Conservation (phyloP, 768 basidiomycete genomes). For the Leucocoprinus leucothites region DNA sequence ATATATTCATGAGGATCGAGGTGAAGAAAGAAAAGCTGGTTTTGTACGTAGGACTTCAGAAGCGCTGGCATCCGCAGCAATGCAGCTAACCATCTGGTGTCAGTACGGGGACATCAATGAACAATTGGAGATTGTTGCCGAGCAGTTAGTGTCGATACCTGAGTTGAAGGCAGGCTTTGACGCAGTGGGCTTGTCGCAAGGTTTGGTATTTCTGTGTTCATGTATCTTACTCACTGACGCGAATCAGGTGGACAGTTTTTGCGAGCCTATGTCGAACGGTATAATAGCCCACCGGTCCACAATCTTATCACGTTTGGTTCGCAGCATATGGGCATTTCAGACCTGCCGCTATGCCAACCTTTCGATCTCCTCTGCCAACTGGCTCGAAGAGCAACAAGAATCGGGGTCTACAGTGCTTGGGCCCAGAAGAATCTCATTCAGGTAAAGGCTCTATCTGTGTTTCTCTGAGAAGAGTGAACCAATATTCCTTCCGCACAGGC, state of each 20-base stretch:
- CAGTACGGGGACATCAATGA: conserved; percentile 79
- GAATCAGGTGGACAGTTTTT: conserved; percentile 75
- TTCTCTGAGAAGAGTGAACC: neutral
- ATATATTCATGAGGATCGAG: conserved; percentile 58
- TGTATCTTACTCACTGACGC: conserved; percentile 1
- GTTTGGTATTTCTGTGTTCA: conserved; percentile 25
- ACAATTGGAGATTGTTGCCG: conserved; percentile 62
- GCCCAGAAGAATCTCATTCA: conserved; percentile 75
- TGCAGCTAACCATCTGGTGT: neutral
- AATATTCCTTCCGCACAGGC: conserved; percentile 43
- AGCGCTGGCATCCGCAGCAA: neutral
- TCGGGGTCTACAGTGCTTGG: conserved; percentile 71
- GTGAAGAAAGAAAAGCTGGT: conserved; percentile 64
- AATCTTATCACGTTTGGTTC: conserved; percentile 88
- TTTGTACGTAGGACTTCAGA: conserved; percentile 57
- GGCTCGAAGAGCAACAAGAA: conserved; percentile 56
- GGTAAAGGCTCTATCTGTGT: conserved; percentile 32
- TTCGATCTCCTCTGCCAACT: conserved; percentile 70
- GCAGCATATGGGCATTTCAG: conserved; percentile 84
- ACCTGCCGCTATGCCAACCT: conserved; percentile 62
- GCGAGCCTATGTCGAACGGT: conserved; percentile 77
- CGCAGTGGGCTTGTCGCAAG: conserved; percentile 88
- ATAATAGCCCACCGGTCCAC: conserved; percentile 68
- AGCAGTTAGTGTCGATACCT: conserved; percentile 59
- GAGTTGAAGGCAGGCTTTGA: conserved; percentile 75